phyloP scores from a whole-genome alignment of 208 protist species.

The Acanthamoeba divionensis region DNA sequence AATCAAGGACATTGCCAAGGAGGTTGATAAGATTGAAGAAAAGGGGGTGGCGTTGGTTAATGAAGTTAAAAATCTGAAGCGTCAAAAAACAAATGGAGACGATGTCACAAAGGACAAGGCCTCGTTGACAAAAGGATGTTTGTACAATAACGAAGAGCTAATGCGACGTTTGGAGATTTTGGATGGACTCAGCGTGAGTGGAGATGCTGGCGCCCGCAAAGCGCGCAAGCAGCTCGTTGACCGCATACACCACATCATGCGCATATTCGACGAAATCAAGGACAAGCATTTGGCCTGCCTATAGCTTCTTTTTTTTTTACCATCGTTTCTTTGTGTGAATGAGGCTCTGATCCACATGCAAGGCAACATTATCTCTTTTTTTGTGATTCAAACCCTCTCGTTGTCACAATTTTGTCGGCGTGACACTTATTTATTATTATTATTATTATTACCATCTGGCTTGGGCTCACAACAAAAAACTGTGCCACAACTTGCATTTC shows the following conservation, averaged over 20 bases:
- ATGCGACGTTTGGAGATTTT: not conserved
- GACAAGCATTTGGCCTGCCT: not conserved
- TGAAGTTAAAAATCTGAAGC: not conserved
- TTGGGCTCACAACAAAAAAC: no score
- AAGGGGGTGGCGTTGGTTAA: not conserved
- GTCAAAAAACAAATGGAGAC: not conserved
- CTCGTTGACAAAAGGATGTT: not conserved
- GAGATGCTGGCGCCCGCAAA: not conserved
- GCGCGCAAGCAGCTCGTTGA: constrained; percentile 26
- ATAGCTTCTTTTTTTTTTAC: no score
- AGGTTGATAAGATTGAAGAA: not conserved
- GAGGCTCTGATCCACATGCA: no score
- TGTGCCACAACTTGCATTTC: no score
- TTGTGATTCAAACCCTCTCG: no score
- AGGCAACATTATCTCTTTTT: no score
- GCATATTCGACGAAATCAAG: constrained; percentile 2
- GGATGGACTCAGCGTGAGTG: not conserved
- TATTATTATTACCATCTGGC: no score
- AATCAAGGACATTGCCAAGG: not conserved
- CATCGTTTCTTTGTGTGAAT: no score
- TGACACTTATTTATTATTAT: no score
- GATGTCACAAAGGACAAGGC: not conserved
- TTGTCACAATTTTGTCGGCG: no score
- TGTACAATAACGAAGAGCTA: not conserved
- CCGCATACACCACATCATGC: not conserved